Evolutionary conservation across 164 flowering plant genomes (phyloP).

Genomic region (Warburgia ugandensis): DNA sequence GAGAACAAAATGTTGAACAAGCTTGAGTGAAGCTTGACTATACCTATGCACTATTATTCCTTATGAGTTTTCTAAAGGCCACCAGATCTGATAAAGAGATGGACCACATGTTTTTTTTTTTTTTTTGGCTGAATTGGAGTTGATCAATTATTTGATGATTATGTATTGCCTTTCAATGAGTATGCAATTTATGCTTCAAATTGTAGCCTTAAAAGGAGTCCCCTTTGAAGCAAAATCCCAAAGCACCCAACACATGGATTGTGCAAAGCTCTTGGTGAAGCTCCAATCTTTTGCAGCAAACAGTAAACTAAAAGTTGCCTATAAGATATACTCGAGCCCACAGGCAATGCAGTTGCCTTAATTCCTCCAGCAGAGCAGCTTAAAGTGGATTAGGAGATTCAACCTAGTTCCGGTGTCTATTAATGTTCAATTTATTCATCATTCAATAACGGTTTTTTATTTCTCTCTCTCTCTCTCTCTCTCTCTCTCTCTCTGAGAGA

Average conservation of each 20-base stretch:
- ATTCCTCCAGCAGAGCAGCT: conserved; percentile 50
- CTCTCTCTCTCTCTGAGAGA: too few relatives aligned
- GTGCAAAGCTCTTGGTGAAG: conserved; percentile 53
- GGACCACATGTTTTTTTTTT: conserved; percentile 68
- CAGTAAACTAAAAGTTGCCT: conserved; percentile 40
- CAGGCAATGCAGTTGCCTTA: conserved; percentile 50
- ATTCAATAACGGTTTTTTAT: too few relatives aligned
- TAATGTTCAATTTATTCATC: too few relatives aligned
- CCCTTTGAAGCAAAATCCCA: conserved; percentile 72
- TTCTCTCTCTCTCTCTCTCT: too few relatives aligned
- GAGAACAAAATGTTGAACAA: conserved; percentile 74
- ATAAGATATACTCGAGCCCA: conserved; percentile 51
- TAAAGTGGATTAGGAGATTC: too few relatives aligned
- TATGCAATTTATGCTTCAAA: conserved; percentile 86
- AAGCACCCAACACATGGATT: conserved; percentile 71
- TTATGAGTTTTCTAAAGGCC: conserved; percentile 79
- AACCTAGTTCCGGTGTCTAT: too few relatives aligned
- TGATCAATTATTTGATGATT: conserved; percentile 56
- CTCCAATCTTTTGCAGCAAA: conserved; percentile 43
- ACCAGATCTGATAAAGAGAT: conserved; percentile 46
- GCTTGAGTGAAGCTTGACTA: conserved; percentile 78
- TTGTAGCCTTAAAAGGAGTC: conserved; percentile 46
- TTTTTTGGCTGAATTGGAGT: conserved; percentile 65
- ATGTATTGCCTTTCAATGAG: conserved; percentile 65
- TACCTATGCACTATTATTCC: conserved; percentile 82